phyloP scores from a whole-genome alignment of 106 monocot genomes.

The Triglochin maritima region DNA sequence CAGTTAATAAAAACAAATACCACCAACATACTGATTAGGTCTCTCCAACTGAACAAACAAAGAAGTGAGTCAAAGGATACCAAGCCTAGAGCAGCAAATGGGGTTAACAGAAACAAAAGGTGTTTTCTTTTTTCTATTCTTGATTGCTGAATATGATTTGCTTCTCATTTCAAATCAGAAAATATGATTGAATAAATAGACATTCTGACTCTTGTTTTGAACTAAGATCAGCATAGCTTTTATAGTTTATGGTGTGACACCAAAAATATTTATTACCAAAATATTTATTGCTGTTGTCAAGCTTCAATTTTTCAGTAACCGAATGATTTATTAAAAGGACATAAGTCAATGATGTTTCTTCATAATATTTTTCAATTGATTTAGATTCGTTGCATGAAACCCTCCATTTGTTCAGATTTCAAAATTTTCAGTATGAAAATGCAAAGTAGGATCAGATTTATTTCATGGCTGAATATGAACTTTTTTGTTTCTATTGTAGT shows the following conservation, averaged over 20 bases:
- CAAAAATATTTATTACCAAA: no score
- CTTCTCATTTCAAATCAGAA: background rate
- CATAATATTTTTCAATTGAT: no score
- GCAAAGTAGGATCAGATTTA: no score
- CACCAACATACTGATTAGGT: slow-evolving; percentile 11
- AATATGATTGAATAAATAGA: background rate
- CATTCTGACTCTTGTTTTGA: background rate
- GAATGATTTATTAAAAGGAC: no score
- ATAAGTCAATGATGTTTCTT: no score
- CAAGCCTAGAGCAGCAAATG: background rate
- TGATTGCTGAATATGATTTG: background rate
- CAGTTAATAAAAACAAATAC: slow-evolving; percentile 7
- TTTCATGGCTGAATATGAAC: no score
- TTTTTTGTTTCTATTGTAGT: no score
- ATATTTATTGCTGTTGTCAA: no score
- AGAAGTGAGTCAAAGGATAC: slow-evolving; percentile 3
- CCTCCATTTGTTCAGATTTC: no score
- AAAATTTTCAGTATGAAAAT: no score
- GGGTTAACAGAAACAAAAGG: slow-evolving; percentile 4
- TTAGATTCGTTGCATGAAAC: no score
- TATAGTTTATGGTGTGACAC: background rate
- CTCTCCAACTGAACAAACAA: slow-evolving; percentile 10
- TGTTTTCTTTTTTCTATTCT: background rate
- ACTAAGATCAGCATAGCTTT: background rate
- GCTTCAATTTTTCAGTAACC: no score